Conservation (phyloP, 1,284 basidiomycete species). For the Quambalaria eucalypti region DNA sequence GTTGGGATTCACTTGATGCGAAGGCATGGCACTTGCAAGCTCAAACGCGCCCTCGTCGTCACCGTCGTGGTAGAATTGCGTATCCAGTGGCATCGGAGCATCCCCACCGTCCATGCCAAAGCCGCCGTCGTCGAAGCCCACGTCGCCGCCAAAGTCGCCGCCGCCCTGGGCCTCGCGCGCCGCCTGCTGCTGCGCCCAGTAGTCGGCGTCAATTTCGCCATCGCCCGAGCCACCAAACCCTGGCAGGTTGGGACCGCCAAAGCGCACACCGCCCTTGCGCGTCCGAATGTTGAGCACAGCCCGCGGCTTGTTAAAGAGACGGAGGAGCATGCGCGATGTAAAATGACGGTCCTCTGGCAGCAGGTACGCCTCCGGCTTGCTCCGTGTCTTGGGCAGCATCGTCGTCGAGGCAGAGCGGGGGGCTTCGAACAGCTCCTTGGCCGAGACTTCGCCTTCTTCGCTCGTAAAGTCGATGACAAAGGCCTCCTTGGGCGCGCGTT, state of each 20-base stretch:
- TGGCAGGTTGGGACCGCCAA: not conserved
- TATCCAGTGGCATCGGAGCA: conserved; percentile 64
- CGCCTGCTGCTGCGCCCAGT: conserved; percentile 86
- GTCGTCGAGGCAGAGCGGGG: conserved; percentile 37
- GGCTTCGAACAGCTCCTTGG: conserved; percentile 67
- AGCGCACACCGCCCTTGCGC: conserved; percentile 60
- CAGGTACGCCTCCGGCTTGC: conserved; percentile 52
- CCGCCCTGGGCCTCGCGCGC: conserved; percentile 3
- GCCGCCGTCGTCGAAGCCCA: conserved; percentile 14
- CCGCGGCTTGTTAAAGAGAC: conserved; percentile 76
- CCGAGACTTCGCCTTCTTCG: conserved; percentile 55
- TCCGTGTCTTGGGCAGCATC: conserved; percentile 50
- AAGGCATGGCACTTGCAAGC: not conserved
- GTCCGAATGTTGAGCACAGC: conserved; percentile 32
- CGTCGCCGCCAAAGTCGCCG: too few species aligned
- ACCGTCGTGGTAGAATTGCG: conserved; percentile 94
- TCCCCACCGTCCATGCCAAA: not conserved
- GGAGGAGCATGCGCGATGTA: conserved; percentile 74
- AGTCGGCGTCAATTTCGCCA: conserved; percentile 82
- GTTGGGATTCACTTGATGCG: conserved; percentile 8
- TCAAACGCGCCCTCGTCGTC: conserved; percentile 56
- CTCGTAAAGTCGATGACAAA: conserved; percentile 80
- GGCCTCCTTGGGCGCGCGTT: conserved; percentile 54
- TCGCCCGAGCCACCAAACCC: conserved; percentile 6
- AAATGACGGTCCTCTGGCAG: conserved; percentile 98